Percentiles rank a stretch among this genome's conserved stretches.
Conservation (phyloP, 305 asterid genomes). For the Ilex paraguariensis region DNA sequence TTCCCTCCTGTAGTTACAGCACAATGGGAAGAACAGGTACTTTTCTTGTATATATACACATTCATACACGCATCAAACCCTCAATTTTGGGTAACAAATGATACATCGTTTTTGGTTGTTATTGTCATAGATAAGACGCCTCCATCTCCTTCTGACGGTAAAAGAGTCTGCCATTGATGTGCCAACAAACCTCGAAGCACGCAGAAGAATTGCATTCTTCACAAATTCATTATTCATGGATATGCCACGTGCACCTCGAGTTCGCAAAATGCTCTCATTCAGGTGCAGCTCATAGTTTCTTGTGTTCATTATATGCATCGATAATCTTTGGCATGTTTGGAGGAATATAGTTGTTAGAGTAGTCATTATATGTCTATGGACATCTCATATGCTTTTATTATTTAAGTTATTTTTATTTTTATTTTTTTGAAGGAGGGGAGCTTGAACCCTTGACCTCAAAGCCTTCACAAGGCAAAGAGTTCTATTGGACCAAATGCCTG, state of each 20-base stretch:
- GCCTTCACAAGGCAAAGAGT: too few species aligned
- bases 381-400: background rate
- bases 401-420: too few species aligned
- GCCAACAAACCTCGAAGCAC: constrained; percentile 97
- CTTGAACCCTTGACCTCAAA: too few species aligned
- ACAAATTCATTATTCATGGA: constrained; percentile 95
- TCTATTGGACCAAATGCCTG: too few species aligned
- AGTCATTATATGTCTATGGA: background rate
- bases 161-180: constrained; percentile 93
- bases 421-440: too few species aligned
- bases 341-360: background rate
- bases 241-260: constrained; percentile 98
- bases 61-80: constrained; percentile 4
- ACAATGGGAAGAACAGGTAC: constrained; percentile 99
- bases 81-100: constrained; percentile 7
- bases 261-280: constrained; percentile 98
- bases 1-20: constrained; percentile 85
- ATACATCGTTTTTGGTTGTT: constrained; percentile 10
- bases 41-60: constrained; percentile 6
- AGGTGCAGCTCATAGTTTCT: constrained; percentile 45
- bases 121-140: constrained; percentile 78
- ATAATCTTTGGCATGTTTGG: background rate
- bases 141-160: constrained; percentile 93
- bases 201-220: constrained; percentile 89
- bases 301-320: constrained; percentile 8